These are phyloP conservation scores for Aspergillus affinis DNA, from an alignment of 495 filamentous ascomycete species.

Conservation along the genomic window DNA sequence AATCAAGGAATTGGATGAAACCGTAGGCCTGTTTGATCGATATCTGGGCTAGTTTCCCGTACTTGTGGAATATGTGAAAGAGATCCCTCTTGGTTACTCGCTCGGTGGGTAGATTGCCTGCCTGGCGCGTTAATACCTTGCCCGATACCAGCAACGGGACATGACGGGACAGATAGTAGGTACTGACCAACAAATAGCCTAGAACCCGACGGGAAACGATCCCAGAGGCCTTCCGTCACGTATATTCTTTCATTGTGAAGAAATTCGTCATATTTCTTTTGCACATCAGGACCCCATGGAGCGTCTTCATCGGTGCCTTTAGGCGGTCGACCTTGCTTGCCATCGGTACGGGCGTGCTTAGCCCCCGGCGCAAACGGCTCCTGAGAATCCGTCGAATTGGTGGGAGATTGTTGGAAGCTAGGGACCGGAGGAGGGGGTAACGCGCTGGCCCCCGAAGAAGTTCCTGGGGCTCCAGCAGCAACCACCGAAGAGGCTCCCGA, in stretches of 20 bases:
- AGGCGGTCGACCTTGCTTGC: conserved; percentile 22
- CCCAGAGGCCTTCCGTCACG: conserved; percentile 89
- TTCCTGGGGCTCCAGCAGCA: conserved; percentile 53
- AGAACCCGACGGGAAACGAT: conserved; percentile 82
- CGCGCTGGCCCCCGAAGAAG: conserved; percentile 50
- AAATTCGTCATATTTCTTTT: conserved; percentile 81
- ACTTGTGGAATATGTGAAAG: conserved; percentile 82
- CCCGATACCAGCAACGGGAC: background rate
- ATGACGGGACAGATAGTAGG: conserved; percentile 19
- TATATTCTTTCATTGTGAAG: conserved; percentile 74
- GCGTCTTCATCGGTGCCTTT: conserved; percentile 47
- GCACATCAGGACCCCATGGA: conserved; percentile 59
- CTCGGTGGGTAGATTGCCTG: conserved; percentile 92
- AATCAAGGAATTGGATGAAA: conserved; percentile 90
- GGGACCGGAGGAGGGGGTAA: conserved; percentile 61
- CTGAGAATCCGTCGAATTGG: conserved; percentile 37
- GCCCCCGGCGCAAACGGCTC: conserved; percentile 27
- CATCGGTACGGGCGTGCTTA: conserved; percentile 35
- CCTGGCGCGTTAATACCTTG: background rate
- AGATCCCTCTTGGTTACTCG: conserved; percentile 91
- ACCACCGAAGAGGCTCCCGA: conserved; percentile 43
- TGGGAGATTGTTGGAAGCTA: conserved; percentile 50
- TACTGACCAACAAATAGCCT: conserved; percentile 88
- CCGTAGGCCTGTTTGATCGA: conserved; percentile 97
- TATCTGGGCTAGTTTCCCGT: conserved; percentile 88